Base-by-base conservation (phyloP, 192 early-diverging fungal species). In the Gigaspora rosea region DNA sequence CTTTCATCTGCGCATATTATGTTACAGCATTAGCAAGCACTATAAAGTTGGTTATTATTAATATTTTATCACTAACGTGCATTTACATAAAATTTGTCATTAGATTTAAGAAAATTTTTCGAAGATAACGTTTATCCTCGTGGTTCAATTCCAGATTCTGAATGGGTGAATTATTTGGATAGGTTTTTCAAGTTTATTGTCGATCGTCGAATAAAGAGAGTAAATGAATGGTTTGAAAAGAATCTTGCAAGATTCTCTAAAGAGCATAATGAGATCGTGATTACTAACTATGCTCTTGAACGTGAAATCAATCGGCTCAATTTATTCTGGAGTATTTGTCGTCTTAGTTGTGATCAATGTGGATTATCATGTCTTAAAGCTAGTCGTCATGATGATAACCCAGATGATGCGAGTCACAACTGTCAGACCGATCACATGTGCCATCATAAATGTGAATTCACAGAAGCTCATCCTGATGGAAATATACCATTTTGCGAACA, bases 351-450 rank as follows among this genome's bases (percentile, higher is more conserved):
- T 75, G 11, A 75, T 13, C 27, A 62, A 15, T 75, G 73, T 50
- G 27, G 46, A 12, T 16, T 63, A 18, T 3, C 56, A 64, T 75
- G 73, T 75, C 46, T 75, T 13, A 75, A 75, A 49, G 51, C 70
- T 12, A 75, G 61, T 33, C 35, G 48, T 22, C 73, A 75, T 59
- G 51, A 73, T 11, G 58, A 73, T 59, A 35, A 62, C 8, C 56
- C 75, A n/a, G n/a, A 77, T 32, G 63, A 65, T 27, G 27, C 12
- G 20, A 20, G 46, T 41, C 77, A 78, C 33, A 54, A 27, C 27
- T 78, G 77, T 71, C 32, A 58, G 36, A 78, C 77, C 1, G 69
- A 78, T 52, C 77, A 78, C 18, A 18, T 51, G 22, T 78, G 77
- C 46, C 57, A 78, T 50, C 59, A 35, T 16, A 10, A 13, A n/a